These are phyloP conservation scores for Lindgomyces ingoldianus DNA, from an alignment of 495 filamentous ascomycete genomes.

Conservation along the genomic window DNA sequence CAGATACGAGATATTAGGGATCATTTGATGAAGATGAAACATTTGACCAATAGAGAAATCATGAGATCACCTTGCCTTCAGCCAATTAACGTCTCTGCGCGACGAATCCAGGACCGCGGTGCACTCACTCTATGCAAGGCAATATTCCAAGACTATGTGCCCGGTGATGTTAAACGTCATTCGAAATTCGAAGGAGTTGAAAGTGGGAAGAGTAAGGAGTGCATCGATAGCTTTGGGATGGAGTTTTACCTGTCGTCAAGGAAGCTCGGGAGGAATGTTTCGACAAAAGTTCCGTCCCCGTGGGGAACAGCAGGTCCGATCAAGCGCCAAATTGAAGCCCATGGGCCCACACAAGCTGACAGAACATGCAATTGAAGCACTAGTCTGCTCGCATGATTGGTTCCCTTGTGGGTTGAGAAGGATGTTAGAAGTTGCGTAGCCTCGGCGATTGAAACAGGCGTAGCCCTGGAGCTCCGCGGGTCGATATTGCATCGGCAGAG, in stretches of 20 bases:
- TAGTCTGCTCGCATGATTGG: neutral
- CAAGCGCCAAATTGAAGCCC: neutral
- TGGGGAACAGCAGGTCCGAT: neutral
- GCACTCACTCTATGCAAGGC: neutral
- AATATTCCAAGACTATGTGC: too few species aligned
- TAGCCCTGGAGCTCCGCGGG: neutral
- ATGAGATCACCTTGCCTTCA: neutral
- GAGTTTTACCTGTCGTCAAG: neutral
- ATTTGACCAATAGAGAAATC: neutral
- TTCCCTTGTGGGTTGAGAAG: neutral
- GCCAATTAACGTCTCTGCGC: neutral
- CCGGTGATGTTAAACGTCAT: too few species aligned
- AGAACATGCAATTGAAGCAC: neutral
- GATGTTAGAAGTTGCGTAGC: neutral
- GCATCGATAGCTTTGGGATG: too few species aligned
- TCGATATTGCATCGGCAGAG: conserved; percentile 8
- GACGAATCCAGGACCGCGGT: too few species aligned
- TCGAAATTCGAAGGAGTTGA: too few species aligned
- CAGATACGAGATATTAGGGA: neutral
- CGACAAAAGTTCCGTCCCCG: neutral
- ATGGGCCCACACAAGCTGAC: neutral
- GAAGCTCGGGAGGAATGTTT: too few species aligned
- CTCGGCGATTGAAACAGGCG: neutral
- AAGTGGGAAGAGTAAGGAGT: too few species aligned
- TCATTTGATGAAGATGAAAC: neutral